Base-by-base conservation (phyloP, 225 moss, liverwort and hornwort species). In the Marchantia polymorpha region DNA sequence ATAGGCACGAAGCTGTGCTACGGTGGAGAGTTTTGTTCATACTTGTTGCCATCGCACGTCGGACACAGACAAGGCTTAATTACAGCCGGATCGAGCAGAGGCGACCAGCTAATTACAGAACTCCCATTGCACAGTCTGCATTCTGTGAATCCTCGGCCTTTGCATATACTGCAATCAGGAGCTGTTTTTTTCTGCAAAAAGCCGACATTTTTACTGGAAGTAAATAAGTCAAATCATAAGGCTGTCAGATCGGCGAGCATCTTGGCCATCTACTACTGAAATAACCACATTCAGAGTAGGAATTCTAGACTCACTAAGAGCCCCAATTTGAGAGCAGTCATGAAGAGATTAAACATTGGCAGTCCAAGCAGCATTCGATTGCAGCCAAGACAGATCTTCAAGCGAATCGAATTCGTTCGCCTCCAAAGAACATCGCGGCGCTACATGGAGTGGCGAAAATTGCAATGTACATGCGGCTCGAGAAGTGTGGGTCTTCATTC, bases 21-120 rank as follows among this genome's bases (percentile, higher is more conserved):
- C 27, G 67, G n/a, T 13, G 71, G 53, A 73, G 66, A 31, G 17
- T 10, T 52, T 10, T 31, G 30, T 12, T 58, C 17, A 59, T 90
- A 96, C 96, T 85, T 91, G 87, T 95, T 92, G 66, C 95, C 95
- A 77, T 99, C 95, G 84, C 99, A 99, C 67, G 95, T 95, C 16
- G 99, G 95, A 79, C 99, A 99, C 63, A 95, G 64, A 81, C 95
- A 95, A 76, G 95, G 99, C 71, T 89, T 91, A 56, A 56, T 66
- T 46, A 95, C 77, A 79, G 93, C 92, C 50, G 99, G 95, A 75
- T 99, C 95, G 80, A 85, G 88, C 61, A 95, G 85, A 10, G 99
- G 99, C 16, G 95, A 95, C 99, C 99, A 99, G n/a, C 92, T 82
- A 63, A 99, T 95, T 7, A 90, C 93, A 7, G 88, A 76, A 69